Evolutionary conservation across 495 filamentous ascomycete genomes (phyloP).

Genomic region (Neurospora sp.): DNA sequence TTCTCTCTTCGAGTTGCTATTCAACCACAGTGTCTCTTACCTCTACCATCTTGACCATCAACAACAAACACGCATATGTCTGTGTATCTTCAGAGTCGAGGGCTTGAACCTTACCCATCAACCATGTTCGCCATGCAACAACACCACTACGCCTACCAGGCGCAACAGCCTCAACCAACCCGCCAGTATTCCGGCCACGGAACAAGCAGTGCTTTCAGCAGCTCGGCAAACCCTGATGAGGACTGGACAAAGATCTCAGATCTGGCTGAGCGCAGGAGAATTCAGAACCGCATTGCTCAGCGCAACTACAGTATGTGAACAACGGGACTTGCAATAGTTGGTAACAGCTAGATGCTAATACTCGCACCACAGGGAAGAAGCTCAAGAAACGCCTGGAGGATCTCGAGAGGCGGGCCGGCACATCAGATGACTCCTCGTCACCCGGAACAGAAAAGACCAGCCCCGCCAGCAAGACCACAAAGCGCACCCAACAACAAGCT

Average conservation of each 20-base stretch:
- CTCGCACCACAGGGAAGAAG: constrained; percentile 70
- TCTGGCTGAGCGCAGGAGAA: constrained; percentile 82
- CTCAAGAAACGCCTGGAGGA: constrained; percentile 96
- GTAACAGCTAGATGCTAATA: constrained; percentile 4
- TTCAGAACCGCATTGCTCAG: constrained; percentile 97
- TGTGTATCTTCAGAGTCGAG: background rate
- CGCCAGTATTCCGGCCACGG: constrained; percentile 58
- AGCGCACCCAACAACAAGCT: constrained; percentile 20
- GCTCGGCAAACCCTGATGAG: constrained; percentile 91
- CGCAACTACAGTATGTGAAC: constrained; percentile 86
- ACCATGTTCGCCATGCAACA: constrained; percentile 38
- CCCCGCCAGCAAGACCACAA: constrained; percentile 41
- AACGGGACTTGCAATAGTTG: background rate
- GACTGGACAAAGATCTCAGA: constrained; percentile 99
- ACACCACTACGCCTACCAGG: constrained; percentile 33
- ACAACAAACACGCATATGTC: background rate
- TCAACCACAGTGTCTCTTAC: background rate
- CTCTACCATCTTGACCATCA: background rate
- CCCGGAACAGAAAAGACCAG: constrained; percentile 39
- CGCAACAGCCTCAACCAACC: constrained; percentile 23
- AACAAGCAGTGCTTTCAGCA: constrained; percentile 93
- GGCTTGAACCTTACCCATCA: constrained; percentile 1
- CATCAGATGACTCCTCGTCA: constrained; percentile 57
- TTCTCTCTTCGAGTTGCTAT: background rate
- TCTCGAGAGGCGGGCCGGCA: constrained; percentile 83